These are phyloP conservation scores for Cucurbita pepo DNA, from an alignment of 306 rosid species.

Conservation along the genomic window DNA sequence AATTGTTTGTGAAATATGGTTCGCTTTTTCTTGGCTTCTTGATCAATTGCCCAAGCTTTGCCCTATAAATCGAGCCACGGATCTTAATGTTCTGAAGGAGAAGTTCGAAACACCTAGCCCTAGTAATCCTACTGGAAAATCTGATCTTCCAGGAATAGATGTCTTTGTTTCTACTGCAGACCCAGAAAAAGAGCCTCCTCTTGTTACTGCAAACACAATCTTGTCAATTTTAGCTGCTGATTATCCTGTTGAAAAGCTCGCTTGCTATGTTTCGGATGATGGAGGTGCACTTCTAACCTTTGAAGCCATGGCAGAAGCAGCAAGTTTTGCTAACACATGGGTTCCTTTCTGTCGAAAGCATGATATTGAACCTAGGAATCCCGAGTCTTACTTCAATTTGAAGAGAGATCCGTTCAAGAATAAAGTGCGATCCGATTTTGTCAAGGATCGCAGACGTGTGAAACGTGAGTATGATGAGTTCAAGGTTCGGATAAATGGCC, in stretches of 20 bases:
- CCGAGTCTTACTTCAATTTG: conserved; percentile 75
- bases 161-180: conserved; percentile 91
- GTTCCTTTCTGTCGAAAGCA: conserved; percentile 94
- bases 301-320: conserved; percentile 99
- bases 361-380: conserved; percentile 81
- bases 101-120: conserved; percentile 66
- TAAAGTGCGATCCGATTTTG: conserved; percentile 76
- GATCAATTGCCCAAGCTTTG: conserved; percentile 86
- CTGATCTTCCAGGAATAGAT: conserved; percentile 94
- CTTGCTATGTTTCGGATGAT: conserved; percentile 95
- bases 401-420: conserved; percentile 91
- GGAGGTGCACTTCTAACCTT: conserved; percentile 95
- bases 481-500: conserved; percentile 76
- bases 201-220: conserved; percentile 88
- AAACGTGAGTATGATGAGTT: conserved; percentile 97
- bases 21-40: conserved; percentile 95
- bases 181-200: conserved; percentile 97
- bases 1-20: conserved; percentile 91
- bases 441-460: conserved; percentile 77
- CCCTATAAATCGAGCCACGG: conserved; percentile 68
- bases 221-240: conserved; percentile 82
- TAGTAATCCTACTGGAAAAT: conserved; percentile 71
- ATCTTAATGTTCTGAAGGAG: conserved; percentile 75
- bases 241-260: conserved; percentile 88
- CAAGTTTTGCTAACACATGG: conserved; percentile 89